Conservation (phyloP, 352 stramenopile species). For the Globisporangium polare region DNA sequence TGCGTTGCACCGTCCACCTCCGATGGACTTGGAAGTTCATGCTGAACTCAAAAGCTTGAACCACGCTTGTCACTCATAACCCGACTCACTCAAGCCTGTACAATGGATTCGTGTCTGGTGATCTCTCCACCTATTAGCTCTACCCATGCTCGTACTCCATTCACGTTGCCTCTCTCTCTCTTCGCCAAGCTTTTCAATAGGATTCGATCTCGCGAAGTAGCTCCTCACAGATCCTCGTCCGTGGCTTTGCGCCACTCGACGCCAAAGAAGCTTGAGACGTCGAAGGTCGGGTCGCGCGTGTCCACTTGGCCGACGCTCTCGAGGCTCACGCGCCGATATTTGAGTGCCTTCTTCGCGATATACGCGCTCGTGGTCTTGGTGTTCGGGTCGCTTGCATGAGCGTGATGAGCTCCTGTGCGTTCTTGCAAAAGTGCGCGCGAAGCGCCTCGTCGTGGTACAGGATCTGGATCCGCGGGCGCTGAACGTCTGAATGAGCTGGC, state of each 20-base stretch:
- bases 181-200: too few species aligned
- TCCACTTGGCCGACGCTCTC: conserved; percentile 4
- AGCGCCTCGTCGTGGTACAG: conserved; percentile 8
- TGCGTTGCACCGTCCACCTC: too few species aligned
- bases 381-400: conserved; percentile 8
- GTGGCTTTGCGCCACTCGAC: conserved; percentile 9
- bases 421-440: neutral
- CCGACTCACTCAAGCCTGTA: too few species aligned
- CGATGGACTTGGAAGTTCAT: too few species aligned
- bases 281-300: conserved; percentile 1
- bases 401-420: conserved; percentile 1
- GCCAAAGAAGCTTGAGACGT: conserved; percentile 11
- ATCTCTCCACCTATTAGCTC: neutral
- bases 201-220: too few species aligned
- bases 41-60: too few species aligned
- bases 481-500: neutral
- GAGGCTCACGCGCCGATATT: conserved; percentile 2
- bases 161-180: too few species aligned
- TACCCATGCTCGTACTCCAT: neutral
- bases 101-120: too few species aligned
- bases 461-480: neutral
- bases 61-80: too few species aligned
- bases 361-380: conserved; percentile 5
- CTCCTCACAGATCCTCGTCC: neutral
- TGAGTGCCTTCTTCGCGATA: conserved; percentile 11